Evolutionary conservation across 345 rosid species (phyloP), one percentile per base, ranked within the genome.

Genomic region (Clarkia xantiana): DNA sequence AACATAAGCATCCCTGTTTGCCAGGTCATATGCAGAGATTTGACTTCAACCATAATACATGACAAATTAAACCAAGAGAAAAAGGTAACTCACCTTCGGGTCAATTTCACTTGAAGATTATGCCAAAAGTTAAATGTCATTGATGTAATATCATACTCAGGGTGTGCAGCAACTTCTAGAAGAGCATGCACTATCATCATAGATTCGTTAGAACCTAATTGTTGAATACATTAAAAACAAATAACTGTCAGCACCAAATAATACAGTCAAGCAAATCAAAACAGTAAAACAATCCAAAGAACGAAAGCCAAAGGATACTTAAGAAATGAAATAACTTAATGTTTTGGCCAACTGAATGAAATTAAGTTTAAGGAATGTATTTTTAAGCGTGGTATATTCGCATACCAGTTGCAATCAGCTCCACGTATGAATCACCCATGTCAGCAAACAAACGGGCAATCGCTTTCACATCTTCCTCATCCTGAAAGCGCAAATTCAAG

Each of bases 111-210:
- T 68, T 91, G 99, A 76, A 91, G 96, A 80, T 76, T 84, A 62
- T 91, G 99, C 99, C 99, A 91, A 74, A 87, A 91, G 63, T 91
- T 91, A 64, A 87, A 91, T 18, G 99, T 91, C 99, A 91, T 91
- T 11, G 95, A 91, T 67, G 99, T 94, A 73, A 91, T 82, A 67
- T 87, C 86, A 74, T 75, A 84, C 71, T 91, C 95, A 65, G 90
- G 90, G 66, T 78, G 90, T 40, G 96, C 76, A 67, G 99, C 76
- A 65, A 91, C 96, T 71, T 76, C 99, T 54, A 91, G 56, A 51
- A 91, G 68, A 42, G 99, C 86, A 51, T 78, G 77, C 44, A 78
- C 90, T 66, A 91, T 91, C 71, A 75, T 55, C 85, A 91, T 80
- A 19, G 99, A 76, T 64, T 91, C 94, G 56, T 72, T 79, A 52